Percentiles rank a stretch among this genome's conserved stretches.
phyloP scores from a whole-genome alignment of 176 grass and related monocot species.

The Canna indica region DNA sequence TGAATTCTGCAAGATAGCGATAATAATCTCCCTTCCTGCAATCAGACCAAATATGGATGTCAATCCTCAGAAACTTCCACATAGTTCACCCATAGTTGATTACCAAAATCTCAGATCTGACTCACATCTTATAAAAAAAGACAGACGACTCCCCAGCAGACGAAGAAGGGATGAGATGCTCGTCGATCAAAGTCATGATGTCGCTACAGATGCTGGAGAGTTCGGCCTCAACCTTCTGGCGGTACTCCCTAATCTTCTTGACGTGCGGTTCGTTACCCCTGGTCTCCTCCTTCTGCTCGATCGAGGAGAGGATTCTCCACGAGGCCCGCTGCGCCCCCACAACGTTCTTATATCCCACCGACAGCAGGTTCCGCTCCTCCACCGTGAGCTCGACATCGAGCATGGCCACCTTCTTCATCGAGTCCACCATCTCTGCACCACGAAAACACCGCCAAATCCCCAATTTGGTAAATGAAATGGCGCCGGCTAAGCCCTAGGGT shows the following conservation, averaged over 20 bases:
- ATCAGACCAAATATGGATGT: background rate
- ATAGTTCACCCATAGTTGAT: background rate
- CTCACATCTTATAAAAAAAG: conserved; percentile 19
- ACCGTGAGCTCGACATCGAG: conserved; percentile 8
- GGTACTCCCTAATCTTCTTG: conserved; percentile 7
- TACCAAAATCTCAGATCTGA: background rate
- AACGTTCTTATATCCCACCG: conserved; percentile 17
- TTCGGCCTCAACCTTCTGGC: conserved; percentile 10
- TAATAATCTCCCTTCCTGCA: conserved; percentile 5
- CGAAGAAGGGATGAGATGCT: conserved; percentile 7
- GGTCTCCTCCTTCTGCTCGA: conserved; percentile 17
- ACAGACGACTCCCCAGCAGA: background rate
- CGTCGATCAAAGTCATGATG: conserved; percentile 15
- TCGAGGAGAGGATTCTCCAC: conserved; percentile 22
- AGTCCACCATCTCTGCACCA: conserved; percentile 10
- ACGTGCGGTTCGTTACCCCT: conserved; percentile 11
- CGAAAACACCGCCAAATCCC: background rate
- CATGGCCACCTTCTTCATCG: conserved; percentile 13
- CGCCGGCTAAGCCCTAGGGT: background rate
- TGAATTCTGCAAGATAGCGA: conserved; percentile 4
- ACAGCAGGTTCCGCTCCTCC: conserved; percentile 20
- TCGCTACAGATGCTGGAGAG: conserved; percentile 4
- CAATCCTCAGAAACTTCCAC: no score
- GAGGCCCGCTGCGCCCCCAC: conserved; percentile 8
- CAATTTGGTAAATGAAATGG: background rate